These are phyloP conservation scores for Geranomyces michiganensis DNA, from an alignment of 192 early-diverging fungal genomes.

Conservation along the genomic window DNA sequence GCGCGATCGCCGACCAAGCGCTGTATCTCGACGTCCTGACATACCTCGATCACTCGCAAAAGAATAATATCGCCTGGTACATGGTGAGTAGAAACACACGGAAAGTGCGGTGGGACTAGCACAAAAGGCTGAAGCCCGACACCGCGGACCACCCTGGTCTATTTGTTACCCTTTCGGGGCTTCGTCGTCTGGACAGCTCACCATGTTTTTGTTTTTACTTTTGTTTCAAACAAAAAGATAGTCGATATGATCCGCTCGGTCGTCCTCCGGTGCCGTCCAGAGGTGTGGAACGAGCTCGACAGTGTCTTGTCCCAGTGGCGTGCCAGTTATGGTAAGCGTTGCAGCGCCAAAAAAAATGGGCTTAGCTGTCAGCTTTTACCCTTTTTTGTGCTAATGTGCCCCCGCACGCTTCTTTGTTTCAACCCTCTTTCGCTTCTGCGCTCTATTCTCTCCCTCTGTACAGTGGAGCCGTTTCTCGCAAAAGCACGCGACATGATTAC, in stretches of 20 bases:
- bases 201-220: too few relatives aligned
- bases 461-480: slow-evolving; percentile 9
- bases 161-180: too few relatives aligned
- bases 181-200: too few relatives aligned
- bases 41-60: not conserved
- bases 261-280: not conserved
- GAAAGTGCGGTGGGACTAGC: too few relatives aligned
- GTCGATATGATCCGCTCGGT: slow-evolving; percentile 2
- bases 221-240: not conserved
- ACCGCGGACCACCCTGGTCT: too few relatives aligned
- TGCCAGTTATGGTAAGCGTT: not conserved
- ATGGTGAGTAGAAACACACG: not conserved
- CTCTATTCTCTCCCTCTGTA: not conserved
- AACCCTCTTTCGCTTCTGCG: not conserved
- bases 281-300: slow-evolving; percentile 2
- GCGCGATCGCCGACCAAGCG: not conserved
- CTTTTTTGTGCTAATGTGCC: too few relatives aligned
- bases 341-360: not conserved
- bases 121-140: too few relatives aligned
- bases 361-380: not conserved
- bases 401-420: not conserved
- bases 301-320: not conserved
- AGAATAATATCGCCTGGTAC: slow-evolving; percentile 5
- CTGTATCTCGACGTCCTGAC: not conserved
- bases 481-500: slow-evolving; percentile 18